Evolutionary conservation across 108 stramenopile genomes (phyloP), one percentile per base, ranked within the genome.

Genomic region (Nitzschia sp.): DNA sequence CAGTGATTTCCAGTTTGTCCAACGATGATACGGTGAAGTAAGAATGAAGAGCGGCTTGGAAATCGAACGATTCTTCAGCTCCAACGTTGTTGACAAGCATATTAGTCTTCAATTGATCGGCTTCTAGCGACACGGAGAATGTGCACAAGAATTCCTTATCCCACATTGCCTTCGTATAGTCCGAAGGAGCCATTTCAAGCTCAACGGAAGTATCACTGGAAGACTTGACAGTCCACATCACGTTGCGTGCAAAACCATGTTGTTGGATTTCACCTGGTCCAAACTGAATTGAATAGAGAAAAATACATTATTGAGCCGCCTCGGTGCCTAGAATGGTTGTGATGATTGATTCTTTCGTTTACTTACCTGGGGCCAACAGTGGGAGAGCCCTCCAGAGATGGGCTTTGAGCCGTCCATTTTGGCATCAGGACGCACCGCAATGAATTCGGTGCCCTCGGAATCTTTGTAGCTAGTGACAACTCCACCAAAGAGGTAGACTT

Each of bases 351-450:
- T 38, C 46, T 21, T n/a, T 28, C 32, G 4, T 9, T 16, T 19
- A 62, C 70, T 61, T 52, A 78, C 77, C 50, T 80, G 83, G 33
- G 97, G 97, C 90, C 92, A 97, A 90, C 97, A 97, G 78, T 93
- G 92, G 38, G 84, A 86, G 28, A 98, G 84, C 34, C 96, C 97
- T 29, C 97, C 97, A 61, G 84, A 84, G 63, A 98, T 97, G 11
- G 97, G 97, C 79, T 98, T 97, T 48, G 90, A 92, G 68, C 96
- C 96, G 60, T 97, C 96, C 88, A 96, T 93, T 73, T 95, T 97
- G 54, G 97, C 97, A 79, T 98, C 97, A 13, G 96, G 96, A 23
- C 97, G 86, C 22, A 97, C 93, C n/a, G 94, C 93, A 63, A 98
- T 93, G 69, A 82, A 92, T 69, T 97, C 97, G 38, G 80, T 84